phyloP scores from a whole-genome alignment of 192 early-diverging fungal species.

The Backusella luteola region DNA sequence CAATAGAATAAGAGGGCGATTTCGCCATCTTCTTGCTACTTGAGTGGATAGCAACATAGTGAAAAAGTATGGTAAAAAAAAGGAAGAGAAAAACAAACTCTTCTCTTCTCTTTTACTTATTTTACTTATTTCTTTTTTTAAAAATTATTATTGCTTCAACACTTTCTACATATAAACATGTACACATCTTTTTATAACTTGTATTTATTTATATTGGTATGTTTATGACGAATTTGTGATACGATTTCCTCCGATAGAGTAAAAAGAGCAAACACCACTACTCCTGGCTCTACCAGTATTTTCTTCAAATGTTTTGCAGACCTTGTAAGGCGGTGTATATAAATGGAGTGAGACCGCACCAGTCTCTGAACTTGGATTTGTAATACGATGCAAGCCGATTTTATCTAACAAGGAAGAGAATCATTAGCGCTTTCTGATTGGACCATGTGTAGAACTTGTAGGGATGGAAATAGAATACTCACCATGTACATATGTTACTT shows the following conservation, averaged over 20 bases:
- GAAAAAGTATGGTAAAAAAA: neutral
- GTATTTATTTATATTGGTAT: conserved; percentile 1
- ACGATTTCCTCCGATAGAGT: conserved; percentile 51
- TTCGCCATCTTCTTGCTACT: conserved; percentile 21
- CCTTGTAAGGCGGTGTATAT: conserved; percentile 84
- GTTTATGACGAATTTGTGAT: conserved; percentile 2
- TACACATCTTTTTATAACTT: neutral
- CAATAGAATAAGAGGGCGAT: conserved; percentile 15
- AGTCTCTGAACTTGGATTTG: conserved; percentile 53
- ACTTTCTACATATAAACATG: neutral
- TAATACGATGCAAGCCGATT: conserved; percentile 84
- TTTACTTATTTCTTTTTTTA: conserved; percentile 3
- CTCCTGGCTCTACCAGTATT: conserved; percentile 61
- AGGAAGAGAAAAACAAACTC: neutral
- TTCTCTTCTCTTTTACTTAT: neutral
- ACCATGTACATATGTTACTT: conserved; percentile 86
- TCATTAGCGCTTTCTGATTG: neutral
- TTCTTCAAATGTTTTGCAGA: conserved; percentile 84
- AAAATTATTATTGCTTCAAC: neutral
- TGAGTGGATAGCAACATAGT: conserved; percentile 18
- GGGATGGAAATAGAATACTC: conserved; percentile 1
- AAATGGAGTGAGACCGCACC: conserved; percentile 86
- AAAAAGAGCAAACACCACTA: conserved; percentile 61
- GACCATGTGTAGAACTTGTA: neutral
- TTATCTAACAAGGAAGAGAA: conserved; percentile 48